Percentiles rank a stretch among this genome's conserved stretches.
Conservation (phyloP, 495 filamentous ascomycete genomes). For the Tuber microsphaerosporum region DNA sequence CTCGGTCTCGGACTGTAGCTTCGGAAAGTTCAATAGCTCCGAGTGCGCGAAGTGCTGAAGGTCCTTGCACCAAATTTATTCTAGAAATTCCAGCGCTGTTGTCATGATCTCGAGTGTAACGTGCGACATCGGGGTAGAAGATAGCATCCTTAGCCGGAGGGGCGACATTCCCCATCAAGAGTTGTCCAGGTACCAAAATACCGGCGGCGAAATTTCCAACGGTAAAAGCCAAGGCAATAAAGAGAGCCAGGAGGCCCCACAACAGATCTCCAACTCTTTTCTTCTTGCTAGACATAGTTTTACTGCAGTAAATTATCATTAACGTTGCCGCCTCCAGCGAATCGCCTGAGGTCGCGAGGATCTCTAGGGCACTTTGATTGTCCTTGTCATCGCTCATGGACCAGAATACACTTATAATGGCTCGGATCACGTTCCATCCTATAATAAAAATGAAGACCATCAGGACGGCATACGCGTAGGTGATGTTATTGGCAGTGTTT, state of each 20-base stretch:
- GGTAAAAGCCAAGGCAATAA: background rate
- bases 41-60: background rate
- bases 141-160: background rate
- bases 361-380: background rate
- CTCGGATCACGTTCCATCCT: too few relatives aligned
- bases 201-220: background rate
- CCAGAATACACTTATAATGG: background rate
- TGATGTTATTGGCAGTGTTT: background rate
- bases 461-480: background rate
- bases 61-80: background rate
- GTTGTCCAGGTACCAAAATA: background rate
- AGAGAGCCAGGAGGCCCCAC: background rate
- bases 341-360: background rate
- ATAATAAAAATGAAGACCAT: background rate
- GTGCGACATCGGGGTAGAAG: background rate
- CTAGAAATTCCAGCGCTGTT: background rate
- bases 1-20: background rate
- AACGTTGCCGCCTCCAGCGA: background rate
- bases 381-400: accelerated
- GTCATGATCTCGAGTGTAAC: background rate
- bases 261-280: background rate
- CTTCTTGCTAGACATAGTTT: too few relatives aligned
- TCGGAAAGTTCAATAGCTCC: background rate
- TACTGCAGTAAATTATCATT: background rate
- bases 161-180: background rate